A percentile compares a stretch with the other conserved stretches of the same genome.
Conservation (phyloP, 768 basidiomycete species). For the Termitomyces sp. region DNA sequence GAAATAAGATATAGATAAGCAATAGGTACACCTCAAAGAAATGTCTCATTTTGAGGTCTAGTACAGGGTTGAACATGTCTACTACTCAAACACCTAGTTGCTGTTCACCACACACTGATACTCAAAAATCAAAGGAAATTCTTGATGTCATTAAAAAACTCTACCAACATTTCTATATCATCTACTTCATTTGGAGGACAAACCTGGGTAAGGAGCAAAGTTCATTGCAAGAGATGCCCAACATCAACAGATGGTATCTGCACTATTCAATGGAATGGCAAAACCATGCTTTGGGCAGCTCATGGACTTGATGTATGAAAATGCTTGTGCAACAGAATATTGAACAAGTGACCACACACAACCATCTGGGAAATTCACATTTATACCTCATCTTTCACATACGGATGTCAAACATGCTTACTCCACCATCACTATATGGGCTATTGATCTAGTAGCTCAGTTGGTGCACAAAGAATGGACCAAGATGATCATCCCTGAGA, state of each 20-base stretch:
- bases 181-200: not conserved
- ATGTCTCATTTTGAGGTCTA: too few species aligned
- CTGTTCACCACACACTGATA: not conserved
- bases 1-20: not conserved
- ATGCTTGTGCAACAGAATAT: not conserved
- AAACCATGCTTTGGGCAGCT: not conserved
- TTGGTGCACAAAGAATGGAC: constrained; percentile 6
- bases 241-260: not conserved
- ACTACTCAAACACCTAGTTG: not conserved
- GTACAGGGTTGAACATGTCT: not conserved
- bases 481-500: constrained; percentile 2
- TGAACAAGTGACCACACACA: not conserved
- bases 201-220: not conserved
- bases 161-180: constrained; percentile 1
- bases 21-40: too few species aligned
- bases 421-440: not conserved
- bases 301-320: not conserved
- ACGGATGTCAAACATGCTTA: not conserved
- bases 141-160: not conserved
- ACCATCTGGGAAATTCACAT: not conserved
- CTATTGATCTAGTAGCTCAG: not conserved
- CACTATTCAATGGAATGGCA: not conserved
- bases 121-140: not conserved
- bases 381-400: not conserved
- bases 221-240: not conserved